Percentiles rank a stretch among this genome's conserved stretches.
Conservation (phyloP, 176 grass and related monocot species). For the Oryza brachyantha region DNA sequence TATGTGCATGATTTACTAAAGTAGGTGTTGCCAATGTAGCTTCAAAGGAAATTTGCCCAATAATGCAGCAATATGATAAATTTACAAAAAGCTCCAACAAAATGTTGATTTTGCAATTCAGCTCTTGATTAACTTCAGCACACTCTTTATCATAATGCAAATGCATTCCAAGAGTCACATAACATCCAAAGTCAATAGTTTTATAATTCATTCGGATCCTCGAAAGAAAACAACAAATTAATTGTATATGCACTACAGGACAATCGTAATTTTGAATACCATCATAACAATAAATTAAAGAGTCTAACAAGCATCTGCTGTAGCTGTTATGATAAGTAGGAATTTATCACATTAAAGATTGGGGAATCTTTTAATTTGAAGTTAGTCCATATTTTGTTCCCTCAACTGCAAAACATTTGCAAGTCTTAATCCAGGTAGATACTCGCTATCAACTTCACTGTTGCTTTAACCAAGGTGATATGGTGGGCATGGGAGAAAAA, state of each 20-base stretch:
- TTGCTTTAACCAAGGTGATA: no score
- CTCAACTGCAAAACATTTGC: background rate
- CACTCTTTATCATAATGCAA: background rate
- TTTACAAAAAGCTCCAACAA: background rate
- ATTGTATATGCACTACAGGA: background rate
- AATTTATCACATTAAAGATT: background rate
- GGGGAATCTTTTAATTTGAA: background rate
- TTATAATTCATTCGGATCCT: background rate
- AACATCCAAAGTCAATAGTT: background rate
- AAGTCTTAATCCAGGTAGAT: background rate
- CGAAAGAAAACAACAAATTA: background rate
- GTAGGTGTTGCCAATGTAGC: background rate
- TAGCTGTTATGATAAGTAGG: background rate
- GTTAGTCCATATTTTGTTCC: background rate
- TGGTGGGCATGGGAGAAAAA: background rate
- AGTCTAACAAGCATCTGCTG: background rate
- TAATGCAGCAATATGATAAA: background rate
- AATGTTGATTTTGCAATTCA: background rate
- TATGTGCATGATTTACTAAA: conserved; percentile 17
- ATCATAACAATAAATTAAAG: background rate
- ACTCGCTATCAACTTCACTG: background rate
- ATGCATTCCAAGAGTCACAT: background rate
- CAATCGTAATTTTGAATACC: background rate
- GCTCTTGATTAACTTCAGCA: background rate
- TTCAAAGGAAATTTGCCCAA: background rate